Evolutionary conservation across 148 eudicot genomes (phyloP).

Genomic region (Dianthus caryophyllus): DNA sequence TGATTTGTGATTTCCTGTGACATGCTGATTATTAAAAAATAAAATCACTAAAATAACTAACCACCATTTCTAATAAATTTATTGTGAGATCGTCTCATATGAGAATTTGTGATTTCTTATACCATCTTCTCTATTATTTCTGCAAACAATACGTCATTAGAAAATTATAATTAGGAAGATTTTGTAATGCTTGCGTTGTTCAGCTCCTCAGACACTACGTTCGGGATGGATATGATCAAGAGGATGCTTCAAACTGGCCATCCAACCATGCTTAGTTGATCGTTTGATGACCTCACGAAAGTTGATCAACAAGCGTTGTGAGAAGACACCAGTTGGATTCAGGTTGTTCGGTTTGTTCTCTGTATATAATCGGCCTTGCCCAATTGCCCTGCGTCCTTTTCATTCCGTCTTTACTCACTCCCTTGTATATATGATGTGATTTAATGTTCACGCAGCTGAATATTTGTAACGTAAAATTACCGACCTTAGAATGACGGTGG

Average conservation of each 20-base stretch:
- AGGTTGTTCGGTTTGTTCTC: background rate
- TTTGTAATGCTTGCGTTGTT: conserved; percentile 14
- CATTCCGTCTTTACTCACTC: background rate
- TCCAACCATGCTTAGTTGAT: conserved; percentile 96
- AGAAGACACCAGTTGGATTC: background rate
- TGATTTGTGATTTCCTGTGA: too few relatives aligned
- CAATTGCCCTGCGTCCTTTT: background rate
- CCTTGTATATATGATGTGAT: conserved; percentile 2
- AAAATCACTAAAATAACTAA: background rate
- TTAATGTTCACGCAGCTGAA: background rate
- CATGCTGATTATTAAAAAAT: too few relatives aligned
- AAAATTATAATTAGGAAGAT: background rate
- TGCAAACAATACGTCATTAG: background rate
- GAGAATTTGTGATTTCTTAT: too few relatives aligned
- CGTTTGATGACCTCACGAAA: background rate
- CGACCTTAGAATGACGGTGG: background rate
- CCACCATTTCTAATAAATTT: background rate
- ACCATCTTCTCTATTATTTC: background rate
- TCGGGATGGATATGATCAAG: conserved; percentile 96
- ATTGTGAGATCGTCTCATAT: too few relatives aligned
- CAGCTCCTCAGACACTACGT: conserved; percentile 94
- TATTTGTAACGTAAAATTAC: background rate
- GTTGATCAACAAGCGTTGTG: background rate
- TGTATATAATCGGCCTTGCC: background rate
- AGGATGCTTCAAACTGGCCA: conserved; percentile 99